Base-by-base conservation (phyloP, 2,329 filamentous ascomycete species). In the Seiridium cupressi region DNA sequence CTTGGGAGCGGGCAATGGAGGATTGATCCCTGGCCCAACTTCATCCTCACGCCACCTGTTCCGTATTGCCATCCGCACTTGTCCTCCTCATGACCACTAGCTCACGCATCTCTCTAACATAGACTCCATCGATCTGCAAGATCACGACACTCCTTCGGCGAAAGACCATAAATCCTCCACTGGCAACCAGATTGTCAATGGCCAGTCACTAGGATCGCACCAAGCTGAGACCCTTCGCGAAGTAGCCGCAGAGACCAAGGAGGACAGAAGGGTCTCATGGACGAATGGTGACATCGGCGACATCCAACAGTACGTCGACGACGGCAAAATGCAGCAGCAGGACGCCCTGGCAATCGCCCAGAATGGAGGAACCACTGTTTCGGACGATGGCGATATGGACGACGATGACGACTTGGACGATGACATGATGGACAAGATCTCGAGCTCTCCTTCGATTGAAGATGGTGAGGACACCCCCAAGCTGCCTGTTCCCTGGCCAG, bases 361-460 rank as follows among this genome's bases (percentile, higher is more conserved):
- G 67, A 88, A 88, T 75, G 86, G 84, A 64, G 77, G 79, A 54
- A 78, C 69, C 42, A 72, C 80, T 48, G 76, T 69, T n/a, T 64
- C 64, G 60, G 82, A 85, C 66, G 88, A 90, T 64, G 86, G 83
- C 53, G 88, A 91, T 64, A 77, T 86, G 69, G 84, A 89, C 67
- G 85, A 86, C 65, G 87, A 86, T 54, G 90, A 91, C 67, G 85
- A 91, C 69, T 79, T 93, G 74, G 93, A 96, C 71, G 83, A 91
- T 76, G 94, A 98, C 76, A 88, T 97, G 88, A 92, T 96, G 90
- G 95, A 98, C 80, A 95, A 95, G 77, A 97, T 99, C 66, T 98
- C 94, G 70, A 98, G 93, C 77, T 98, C 94, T 70, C 95, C 95
- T 73, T 98, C 94, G 69, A 99, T 99, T 77, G 93, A 96, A 82